Evolutionary conservation across 208 protist genomes (phyloP).

Genomic region (Trypanosoma theileri): DNA sequence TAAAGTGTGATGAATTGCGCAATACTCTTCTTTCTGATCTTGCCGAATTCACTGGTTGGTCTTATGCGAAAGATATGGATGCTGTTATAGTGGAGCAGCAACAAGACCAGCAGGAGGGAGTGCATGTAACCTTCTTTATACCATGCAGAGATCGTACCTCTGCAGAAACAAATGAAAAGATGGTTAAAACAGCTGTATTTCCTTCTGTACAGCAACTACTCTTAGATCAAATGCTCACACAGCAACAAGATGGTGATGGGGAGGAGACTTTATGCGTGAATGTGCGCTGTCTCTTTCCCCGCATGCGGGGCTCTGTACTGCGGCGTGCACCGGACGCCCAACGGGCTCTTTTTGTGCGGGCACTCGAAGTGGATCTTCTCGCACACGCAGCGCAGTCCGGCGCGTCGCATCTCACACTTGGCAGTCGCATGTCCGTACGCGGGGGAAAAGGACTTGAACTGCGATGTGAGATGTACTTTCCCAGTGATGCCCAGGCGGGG

Average conservation of each 20-base stretch:
- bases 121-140: conserved; percentile 11
- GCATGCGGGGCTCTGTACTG: background rate
- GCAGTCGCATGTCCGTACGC: background rate
- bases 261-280: background rate
- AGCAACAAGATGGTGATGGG: background rate
- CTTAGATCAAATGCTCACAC: background rate
- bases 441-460: background rate
- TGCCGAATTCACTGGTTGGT: background rate
- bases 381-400: background rate
- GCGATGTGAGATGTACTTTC: background rate
- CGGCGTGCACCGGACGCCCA: background rate
- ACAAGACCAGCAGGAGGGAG: background rate
- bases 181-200: background rate
- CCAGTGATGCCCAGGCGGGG: background rate
- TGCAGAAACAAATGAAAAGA: background rate
- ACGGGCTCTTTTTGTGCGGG: conserved; percentile 5
- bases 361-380: conserved; percentile 16
- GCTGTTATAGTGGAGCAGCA: background rate
- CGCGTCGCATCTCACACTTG: conserved; percentile 8
- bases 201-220: background rate
- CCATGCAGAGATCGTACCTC: background rate
- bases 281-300: background rate
- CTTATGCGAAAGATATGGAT: background rate
- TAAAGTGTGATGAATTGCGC: background rate
- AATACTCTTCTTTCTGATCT: background rate